These are phyloP conservation scores for Hymenoscyphus scutula DNA, from an alignment of 2,329 filamentous ascomycete species.

Conservation along the genomic window DNA sequence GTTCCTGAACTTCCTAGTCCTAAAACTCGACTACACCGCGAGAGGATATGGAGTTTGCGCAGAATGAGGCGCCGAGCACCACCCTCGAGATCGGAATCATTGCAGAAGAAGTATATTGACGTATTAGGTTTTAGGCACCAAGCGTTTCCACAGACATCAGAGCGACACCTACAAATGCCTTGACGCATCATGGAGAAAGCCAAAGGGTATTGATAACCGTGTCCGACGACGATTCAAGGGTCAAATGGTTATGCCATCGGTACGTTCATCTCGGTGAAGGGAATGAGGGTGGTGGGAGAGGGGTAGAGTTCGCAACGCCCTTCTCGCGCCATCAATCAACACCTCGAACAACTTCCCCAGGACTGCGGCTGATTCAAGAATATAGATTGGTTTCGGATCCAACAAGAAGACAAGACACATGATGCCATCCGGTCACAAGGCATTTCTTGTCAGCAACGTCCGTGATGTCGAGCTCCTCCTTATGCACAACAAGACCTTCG, in stretches of 20 bases:
- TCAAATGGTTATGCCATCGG: conserved; percentile 94
- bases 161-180: conserved; percentile 95
- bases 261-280: conserved; percentile 52
- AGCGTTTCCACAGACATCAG: conserved; percentile 97
- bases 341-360: conserved; percentile 13
- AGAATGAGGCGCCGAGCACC: background rate
- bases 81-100: background rate
- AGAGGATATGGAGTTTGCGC: background rate
- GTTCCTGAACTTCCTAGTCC: too few relatives aligned
- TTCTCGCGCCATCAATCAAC: background rate
- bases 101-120: conserved; percentile 11
- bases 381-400: conserved; percentile 93
- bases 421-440: conserved; percentile 99
- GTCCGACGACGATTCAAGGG: conserved; percentile 97
- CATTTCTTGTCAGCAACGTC: conserved; percentile 97
- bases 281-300: conserved; percentile 8
- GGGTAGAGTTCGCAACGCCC: conserved; percentile 3
- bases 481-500: conserved; percentile 99
- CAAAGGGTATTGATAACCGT: conserved; percentile 99
- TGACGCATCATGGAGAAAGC: conserved; percentile 92
- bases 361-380: conserved; percentile 27
- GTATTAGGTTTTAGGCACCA: conserved; percentile 63
- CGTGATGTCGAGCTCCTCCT: conserved; percentile 95
- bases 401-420: conserved; percentile 99
- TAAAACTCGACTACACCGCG: too few relatives aligned